phyloP scores from a whole-genome alignment of 257 asterid species.

The Penstemon barbatus region DNA sequence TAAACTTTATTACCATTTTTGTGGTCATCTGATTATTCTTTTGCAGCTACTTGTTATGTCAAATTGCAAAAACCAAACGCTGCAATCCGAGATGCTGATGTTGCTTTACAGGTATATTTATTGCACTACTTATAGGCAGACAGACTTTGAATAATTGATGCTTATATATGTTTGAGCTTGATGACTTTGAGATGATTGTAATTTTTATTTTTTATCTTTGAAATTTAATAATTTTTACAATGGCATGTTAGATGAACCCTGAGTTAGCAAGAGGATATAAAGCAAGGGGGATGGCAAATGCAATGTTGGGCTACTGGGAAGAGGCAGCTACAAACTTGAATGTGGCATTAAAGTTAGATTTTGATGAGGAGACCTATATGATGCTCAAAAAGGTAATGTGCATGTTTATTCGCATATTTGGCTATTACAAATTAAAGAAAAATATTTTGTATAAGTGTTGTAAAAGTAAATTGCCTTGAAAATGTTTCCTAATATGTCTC shows the following conservation, averaged over 20 bases:
- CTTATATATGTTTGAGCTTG: too few relatives aligned
- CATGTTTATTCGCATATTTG: too few relatives aligned
- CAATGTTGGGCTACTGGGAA: conserved; percentile 85
- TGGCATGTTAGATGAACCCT: conserved; percentile 42
- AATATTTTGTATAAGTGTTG: too few relatives aligned
- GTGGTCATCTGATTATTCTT: conserved; percentile 22
- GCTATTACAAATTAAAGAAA: too few relatives aligned
- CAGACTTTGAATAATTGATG: too few relatives aligned
- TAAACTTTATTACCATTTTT: background rate
- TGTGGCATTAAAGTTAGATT: conserved; percentile 68
- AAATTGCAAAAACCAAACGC: conserved; percentile 80
- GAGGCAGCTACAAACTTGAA: conserved; percentile 79
- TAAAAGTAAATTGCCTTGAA: too few relatives aligned
- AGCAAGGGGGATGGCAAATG: conserved; percentile 63
- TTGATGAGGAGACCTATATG: conserved; percentile 65
- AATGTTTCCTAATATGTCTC: too few relatives aligned
- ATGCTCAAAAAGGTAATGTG: conserved; percentile 56
- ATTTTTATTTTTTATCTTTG: background rate
- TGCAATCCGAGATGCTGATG: conserved; percentile 79
- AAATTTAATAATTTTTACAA: conserved; percentile 10
- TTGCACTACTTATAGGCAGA: too few relatives aligned
- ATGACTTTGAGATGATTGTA: too few relatives aligned
- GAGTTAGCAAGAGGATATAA: conserved; percentile 60
- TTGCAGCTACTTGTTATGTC: conserved; percentile 55
- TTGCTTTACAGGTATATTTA: conserved; percentile 59